phyloP scores from a whole-genome alignment of 2,329 filamentous ascomycete species.

The Macrophomina phaseolina region DNA sequence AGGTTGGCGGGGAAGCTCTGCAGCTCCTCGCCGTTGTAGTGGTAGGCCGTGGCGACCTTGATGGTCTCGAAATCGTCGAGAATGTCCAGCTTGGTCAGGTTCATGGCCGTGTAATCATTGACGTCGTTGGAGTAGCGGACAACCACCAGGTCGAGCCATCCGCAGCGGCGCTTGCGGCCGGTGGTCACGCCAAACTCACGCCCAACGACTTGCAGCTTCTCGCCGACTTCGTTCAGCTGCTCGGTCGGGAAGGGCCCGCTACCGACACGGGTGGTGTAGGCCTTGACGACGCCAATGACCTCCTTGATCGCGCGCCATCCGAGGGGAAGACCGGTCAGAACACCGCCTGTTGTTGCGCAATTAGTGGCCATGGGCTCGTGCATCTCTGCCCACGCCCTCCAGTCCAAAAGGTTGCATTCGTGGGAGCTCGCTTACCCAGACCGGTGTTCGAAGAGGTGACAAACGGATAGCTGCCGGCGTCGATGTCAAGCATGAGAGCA shows the following conservation, averaged over 20 bases:
- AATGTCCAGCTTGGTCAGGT: slow-evolving; percentile 72
- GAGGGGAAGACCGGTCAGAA: slow-evolving; percentile 67
- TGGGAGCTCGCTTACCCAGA: slow-evolving; percentile 19
- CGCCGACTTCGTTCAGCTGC: slow-evolving; percentile 62
- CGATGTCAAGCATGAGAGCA: slow-evolving; percentile 71
- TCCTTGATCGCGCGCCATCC: slow-evolving; percentile 66
- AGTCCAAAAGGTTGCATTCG: neutral
- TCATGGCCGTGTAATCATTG: slow-evolving; percentile 71
- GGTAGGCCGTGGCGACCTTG: slow-evolving; percentile 76
- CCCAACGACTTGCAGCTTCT: slow-evolving; percentile 62
- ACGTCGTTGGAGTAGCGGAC: slow-evolving; percentile 68
- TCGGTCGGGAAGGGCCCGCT: slow-evolving; percentile 73
- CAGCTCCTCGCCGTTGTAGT: slow-evolving; percentile 60
- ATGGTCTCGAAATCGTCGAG: slow-evolving; percentile 76
- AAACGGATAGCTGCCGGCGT: slow-evolving; percentile 62
- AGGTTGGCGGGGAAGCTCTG: slow-evolving; percentile 71
- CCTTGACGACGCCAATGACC: slow-evolving; percentile 70
- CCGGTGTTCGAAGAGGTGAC: slow-evolving; percentile 62
- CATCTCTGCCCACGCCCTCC: neutral
- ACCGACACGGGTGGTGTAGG: slow-evolving; percentile 68
- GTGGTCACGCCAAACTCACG: slow-evolving; percentile 63
- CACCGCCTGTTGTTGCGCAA: slow-evolving; percentile 63
- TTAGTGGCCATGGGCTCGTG: slow-evolving; percentile 20
- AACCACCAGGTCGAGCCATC: slow-evolving; percentile 72
- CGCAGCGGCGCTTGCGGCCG: slow-evolving; percentile 66